Base-by-base conservation (phyloP, 2,329 filamentous ascomycete genomes). In the Pestalotiopsis sp. region DNA sequence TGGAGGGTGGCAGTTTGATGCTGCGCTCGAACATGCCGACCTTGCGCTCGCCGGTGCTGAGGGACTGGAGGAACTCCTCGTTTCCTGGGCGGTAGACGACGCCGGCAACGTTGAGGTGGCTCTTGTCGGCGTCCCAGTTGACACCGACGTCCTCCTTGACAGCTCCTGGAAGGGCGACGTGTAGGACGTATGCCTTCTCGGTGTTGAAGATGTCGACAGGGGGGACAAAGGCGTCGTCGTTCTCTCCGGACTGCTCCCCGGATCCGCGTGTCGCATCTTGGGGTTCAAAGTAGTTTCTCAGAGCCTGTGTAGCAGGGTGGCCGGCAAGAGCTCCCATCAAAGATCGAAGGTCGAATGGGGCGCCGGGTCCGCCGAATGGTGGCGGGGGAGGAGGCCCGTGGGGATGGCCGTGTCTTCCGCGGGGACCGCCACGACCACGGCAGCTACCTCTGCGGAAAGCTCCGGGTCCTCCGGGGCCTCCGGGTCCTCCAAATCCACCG, bases 201-300 rank as follows among this genome's bases (percentile, higher is more conserved):
- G 90, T 92, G 77, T 91, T 88, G 83, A 95, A 96, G 71, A 95
- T 82, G 77, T 97, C 93, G 67, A 91, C 83, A n/a, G 91, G 89
- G 0, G 92, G 91, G 4, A 80, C 79, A 78, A 93, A 92, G 68
- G 83, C 77, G 66, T 82, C 80, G 52, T 75, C 75, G 17, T 71
- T 67, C 56, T 74, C 71, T 66, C 71, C 68, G 52, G 70, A 64
- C 62, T 68, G 62, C 14, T 66, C 66, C 13, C 38, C 45, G 45
- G 68, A 45, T 39, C 58, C 68, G 41, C 70, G 65, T 31, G 71
- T 14, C 61, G 69, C 72, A 71, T 69, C 68, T 13, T 68, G 66
- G 25, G 75, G 76, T 17, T 80, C 77, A 52, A 79, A 73, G 65
- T 80, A 83, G 23, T 83, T 78, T 68, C 80, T 80, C 68, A 86